Conservation (phyloP, 2,329 filamentous ascomycete genomes). For the Aspergillus sp. region DNA sequence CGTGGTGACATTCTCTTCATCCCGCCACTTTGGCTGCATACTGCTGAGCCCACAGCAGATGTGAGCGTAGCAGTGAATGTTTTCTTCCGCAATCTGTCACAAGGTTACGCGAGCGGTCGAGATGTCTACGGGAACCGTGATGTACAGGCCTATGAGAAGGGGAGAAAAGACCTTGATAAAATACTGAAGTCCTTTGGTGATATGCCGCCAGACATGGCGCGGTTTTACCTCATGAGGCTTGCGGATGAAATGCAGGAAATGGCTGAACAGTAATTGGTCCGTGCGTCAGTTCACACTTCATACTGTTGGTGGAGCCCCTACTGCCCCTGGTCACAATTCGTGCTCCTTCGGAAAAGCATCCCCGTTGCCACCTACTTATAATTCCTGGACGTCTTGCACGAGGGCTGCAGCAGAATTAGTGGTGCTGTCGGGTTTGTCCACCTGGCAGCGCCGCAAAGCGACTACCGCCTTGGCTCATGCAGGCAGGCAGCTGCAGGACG, state of each 20-base stretch:
- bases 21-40: conserved; percentile 82
- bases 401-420: background rate
- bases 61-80: conserved; percentile 81
- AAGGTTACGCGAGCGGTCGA: conserved; percentile 68
- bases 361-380: background rate
- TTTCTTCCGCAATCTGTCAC: conserved; percentile 74
- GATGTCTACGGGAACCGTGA: conserved; percentile 91
- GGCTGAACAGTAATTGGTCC: conserved; percentile 21
- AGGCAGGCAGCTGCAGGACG: conserved; percentile 7
- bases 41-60: conserved; percentile 46
- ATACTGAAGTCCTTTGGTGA: conserved; percentile 52
- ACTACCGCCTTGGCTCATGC: conserved; percentile 6
- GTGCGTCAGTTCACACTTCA: background rate
- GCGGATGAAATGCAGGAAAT: conserved; percentile 62
- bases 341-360: background rate
- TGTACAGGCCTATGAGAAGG: conserved; percentile 79
- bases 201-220: conserved; percentile 64
- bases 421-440: background rate
- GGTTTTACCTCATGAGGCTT: conserved; percentile 73
- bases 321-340: background rate
- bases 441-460: background rate
- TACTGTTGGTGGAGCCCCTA: background rate
- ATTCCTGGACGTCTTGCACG: background rate
- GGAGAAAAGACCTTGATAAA: conserved; percentile 68
- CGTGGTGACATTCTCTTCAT: conserved; percentile 79